Conservation (phyloP, 2,329 filamentous ascomycete species). For the Huntiella bhutanensis region DNA sequence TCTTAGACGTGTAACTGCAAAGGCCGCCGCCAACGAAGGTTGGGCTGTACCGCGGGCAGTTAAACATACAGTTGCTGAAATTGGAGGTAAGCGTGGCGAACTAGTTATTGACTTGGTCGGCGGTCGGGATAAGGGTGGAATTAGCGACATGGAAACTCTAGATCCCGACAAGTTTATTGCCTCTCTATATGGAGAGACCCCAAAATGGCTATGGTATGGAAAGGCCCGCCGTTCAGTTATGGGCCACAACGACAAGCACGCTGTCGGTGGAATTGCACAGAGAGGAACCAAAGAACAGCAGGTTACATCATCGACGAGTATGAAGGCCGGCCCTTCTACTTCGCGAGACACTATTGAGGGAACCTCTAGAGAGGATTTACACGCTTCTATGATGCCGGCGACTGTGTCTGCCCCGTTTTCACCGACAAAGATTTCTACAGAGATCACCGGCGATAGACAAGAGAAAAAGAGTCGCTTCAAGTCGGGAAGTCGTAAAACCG, state of each 20-base stretch:
- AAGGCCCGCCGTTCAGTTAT: conserved; percentile 53
- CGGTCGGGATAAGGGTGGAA: conserved; percentile 68
- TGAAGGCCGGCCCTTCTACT: conserved; percentile 10
- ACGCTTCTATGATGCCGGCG: conserved; percentile 22
- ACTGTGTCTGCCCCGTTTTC: conserved; percentile 6
- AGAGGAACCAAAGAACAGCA: conserved; percentile 11
- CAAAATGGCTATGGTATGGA: conserved; percentile 90
- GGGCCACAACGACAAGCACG: conserved; percentile 24
- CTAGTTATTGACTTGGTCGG: conserved; percentile 91
- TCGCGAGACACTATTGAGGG: not conserved
- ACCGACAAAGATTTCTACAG: conserved; percentile 3
- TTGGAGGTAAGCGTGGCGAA: conserved; percentile 84
- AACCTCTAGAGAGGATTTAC: conserved; percentile 26
- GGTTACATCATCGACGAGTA: conserved; percentile 15
- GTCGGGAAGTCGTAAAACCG: conserved; percentile 60
- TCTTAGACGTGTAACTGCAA: conserved; percentile 69
- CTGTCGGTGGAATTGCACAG: conserved; percentile 21
- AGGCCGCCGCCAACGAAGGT: conserved; percentile 71
- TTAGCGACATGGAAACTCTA: conserved; percentile 80
- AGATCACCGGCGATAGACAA: conserved; percentile 15
- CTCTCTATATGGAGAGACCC: conserved; percentile 59
- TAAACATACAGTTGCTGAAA: conserved; percentile 84
- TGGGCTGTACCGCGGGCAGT: conserved; percentile 89
- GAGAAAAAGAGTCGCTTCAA: conserved; percentile 50
- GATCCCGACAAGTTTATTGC: conserved; percentile 72